These are phyloP conservation scores for Exophiala calicioides DNA, from an alignment of 2,329 filamentous ascomycete genomes.

Conservation along the genomic window DNA sequence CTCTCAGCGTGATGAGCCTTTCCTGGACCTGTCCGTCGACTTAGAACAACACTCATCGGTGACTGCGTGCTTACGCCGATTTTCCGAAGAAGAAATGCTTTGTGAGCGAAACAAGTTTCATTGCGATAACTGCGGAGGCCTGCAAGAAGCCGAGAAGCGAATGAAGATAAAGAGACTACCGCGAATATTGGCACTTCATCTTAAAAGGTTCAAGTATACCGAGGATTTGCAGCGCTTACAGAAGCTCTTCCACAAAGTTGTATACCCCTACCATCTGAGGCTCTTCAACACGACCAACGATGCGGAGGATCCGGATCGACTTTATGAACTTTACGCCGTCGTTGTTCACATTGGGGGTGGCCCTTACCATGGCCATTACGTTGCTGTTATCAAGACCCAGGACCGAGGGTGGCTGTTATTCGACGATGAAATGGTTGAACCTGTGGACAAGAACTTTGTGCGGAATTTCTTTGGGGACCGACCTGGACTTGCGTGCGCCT, in stretches of 20 bases:
- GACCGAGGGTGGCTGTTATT: slow-evolving; percentile 95
- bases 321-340: slow-evolving; percentile 96
- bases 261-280: slow-evolving; percentile 94
- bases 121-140: slow-evolving; percentile 91
- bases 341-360: slow-evolving; percentile 97
- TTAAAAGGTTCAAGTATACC: slow-evolving; percentile 98
- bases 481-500: slow-evolving; percentile 86
- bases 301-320: slow-evolving; percentile 83
- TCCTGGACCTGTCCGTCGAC: slow-evolving; percentile 93
- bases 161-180: slow-evolving; percentile 99
- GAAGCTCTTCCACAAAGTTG: slow-evolving; percentile 94
- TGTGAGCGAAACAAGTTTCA: slow-evolving; percentile 99
- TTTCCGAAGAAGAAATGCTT: slow-evolving; percentile 97
- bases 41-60: slow-evolving; percentile 94
- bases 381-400: slow-evolving; percentile 95
- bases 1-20: slow-evolving; percentile 92
- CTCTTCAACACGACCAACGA: slow-evolving; percentile 98
- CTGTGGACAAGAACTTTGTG: slow-evolving; percentile 94
- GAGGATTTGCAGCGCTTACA: slow-evolving; percentile 91
- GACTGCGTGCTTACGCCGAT: slow-evolving; percentile 90
- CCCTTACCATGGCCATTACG: slow-evolving; percentile 96
- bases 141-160: slow-evolving; percentile 96
- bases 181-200: slow-evolving; percentile 83
- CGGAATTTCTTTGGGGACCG: slow-evolving; percentile 96
- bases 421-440: slow-evolving; percentile 98